phyloP scores from a whole-genome alignment of 2,329 filamentous ascomycete species.

The Metarhizium album region DNA sequence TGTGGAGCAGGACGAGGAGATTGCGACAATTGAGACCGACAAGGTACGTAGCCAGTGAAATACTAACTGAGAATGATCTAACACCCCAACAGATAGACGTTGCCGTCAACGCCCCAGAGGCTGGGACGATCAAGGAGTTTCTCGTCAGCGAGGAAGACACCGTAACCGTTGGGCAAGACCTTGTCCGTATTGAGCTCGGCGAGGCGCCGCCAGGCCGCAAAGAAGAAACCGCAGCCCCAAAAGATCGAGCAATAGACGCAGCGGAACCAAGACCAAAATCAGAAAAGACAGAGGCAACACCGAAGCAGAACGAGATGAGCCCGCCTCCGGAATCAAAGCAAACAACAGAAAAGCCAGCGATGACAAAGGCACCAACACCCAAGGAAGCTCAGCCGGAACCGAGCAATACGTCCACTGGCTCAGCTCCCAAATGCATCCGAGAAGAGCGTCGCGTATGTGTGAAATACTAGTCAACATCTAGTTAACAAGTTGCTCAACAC shows the following conservation, averaged over 20 bases:
- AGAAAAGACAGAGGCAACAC: conserved; percentile 11
- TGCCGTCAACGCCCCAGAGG: conserved; percentile 84
- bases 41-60: conserved; percentile 50
- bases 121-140: conserved; percentile 85
- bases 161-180: conserved; percentile 84
- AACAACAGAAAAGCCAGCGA: conserved; percentile 17
- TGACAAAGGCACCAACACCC: conserved; percentile 16
- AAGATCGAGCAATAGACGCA: conserved; percentile 19
- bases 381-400: conserved; percentile 15
- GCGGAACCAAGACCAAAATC: conserved; percentile 11
- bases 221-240: conserved; percentile 21
- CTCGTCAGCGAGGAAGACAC: conserved; percentile 91
- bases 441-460: conserved; percentile 74
- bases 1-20: conserved; percentile 92
- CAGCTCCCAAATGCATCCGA: conserved; percentile 49
- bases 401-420: conserved; percentile 7
- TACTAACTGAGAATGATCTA: neutral
- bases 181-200: conserved; percentile 77
- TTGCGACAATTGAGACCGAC: conserved; percentile 97
- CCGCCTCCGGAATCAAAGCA: conserved; percentile 26
- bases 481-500: neutral
- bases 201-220: conserved; percentile 35
- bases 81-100: conserved; percentile 62
- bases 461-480: neutral
- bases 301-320: conserved; percentile 13